A percentile compares a stretch with the other conserved stretches of the same genome.
These are phyloP conservation scores for Penicillium roqueforti DNA, from an alignment of 495 filamentous ascomycete species.

Conservation along the genomic window DNA sequence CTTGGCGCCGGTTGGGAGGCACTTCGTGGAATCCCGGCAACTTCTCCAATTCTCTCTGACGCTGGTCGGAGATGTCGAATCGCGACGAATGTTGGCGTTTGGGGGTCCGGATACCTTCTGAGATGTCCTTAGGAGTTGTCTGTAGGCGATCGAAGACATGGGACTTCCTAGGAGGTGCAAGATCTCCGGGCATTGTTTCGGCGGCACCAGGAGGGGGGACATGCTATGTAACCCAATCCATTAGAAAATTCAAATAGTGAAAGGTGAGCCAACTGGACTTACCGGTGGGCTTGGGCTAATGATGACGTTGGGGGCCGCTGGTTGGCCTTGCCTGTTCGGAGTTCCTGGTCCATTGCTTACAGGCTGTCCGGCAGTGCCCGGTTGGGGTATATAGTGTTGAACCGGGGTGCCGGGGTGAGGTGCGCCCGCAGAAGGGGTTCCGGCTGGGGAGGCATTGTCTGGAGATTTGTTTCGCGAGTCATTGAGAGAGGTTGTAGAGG, in stretches of 20 bases:
- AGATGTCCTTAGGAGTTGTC: constrained; percentile 89
- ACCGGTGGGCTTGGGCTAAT: constrained; percentile 95
- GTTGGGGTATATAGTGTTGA: constrained; percentile 34
- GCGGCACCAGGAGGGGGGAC: constrained; percentile 87
- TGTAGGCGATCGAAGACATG: constrained; percentile 87
- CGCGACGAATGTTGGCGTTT: constrained; percentile 95
- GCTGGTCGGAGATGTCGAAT: constrained; percentile 92
- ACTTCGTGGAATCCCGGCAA: constrained; percentile 98
- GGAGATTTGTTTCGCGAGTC: constrained; percentile 77
- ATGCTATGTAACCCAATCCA: constrained; percentile 55
- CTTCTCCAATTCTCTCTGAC: constrained; percentile 92
- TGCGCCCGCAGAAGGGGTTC: constrained; percentile 21
- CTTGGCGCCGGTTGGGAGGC: constrained; percentile 88
- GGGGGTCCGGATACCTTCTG: constrained; percentile 90
- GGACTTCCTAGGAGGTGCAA: constrained; percentile 92
- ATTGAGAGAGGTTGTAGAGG: constrained; percentile 81
- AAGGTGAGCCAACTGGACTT: constrained; percentile 39
- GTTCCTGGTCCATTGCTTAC: constrained; percentile 60
- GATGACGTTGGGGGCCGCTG: constrained; percentile 79
- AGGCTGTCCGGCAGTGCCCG: constrained; percentile 34
- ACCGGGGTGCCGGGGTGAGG: constrained; percentile 25
- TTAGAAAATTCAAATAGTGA: constrained; percentile 20
- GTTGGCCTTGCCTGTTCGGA: constrained; percentile 62
- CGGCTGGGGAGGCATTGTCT: constrained; percentile 55
- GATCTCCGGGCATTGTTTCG: constrained; percentile 97